Evolutionary conservation across 2,329 filamentous ascomycete species (phyloP).

Genomic region (Seiridium unicorne): DNA sequence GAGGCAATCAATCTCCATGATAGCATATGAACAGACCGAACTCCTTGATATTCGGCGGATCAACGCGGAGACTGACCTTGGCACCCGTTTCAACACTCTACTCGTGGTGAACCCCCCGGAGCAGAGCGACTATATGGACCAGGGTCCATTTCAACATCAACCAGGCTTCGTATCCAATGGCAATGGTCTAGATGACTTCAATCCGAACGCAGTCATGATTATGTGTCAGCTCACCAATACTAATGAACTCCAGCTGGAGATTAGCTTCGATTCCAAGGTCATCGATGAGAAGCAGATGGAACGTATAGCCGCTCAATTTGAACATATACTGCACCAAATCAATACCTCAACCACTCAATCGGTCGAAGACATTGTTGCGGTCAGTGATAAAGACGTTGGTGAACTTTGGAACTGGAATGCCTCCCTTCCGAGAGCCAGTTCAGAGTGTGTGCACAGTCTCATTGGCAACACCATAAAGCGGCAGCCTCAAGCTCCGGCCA

Average conservation of each 20-base stretch:
- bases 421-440: constrained; percentile 21
- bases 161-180: neutral
- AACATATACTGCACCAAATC: neutral
- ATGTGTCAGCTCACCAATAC: constrained; percentile 2
- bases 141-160: neutral
- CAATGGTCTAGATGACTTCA: constrained; percentile 5
- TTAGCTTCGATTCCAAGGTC: constrained; percentile 3
- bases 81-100: constrained; percentile 5
- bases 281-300: neutral
- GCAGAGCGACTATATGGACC: neutral
- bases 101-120: neutral
- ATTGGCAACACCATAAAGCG: constrained; percentile 33
- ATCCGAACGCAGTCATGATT: constrained; percentile 5
- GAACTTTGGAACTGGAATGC: neutral
- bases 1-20: neutral
- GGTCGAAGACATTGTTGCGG: neutral
- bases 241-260: neutral
- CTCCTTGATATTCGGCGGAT: neutral
- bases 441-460: constrained; percentile 42
- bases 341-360: neutral
- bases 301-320: neutral
- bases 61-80: neutral
- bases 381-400: neutral
- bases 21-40: neutral
- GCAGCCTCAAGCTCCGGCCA: constrained; percentile 24